Evolutionary conservation across 192 early-diverging fungal genomes (phyloP).

Genomic region (Ramicandelaber brevisporus): DNA sequence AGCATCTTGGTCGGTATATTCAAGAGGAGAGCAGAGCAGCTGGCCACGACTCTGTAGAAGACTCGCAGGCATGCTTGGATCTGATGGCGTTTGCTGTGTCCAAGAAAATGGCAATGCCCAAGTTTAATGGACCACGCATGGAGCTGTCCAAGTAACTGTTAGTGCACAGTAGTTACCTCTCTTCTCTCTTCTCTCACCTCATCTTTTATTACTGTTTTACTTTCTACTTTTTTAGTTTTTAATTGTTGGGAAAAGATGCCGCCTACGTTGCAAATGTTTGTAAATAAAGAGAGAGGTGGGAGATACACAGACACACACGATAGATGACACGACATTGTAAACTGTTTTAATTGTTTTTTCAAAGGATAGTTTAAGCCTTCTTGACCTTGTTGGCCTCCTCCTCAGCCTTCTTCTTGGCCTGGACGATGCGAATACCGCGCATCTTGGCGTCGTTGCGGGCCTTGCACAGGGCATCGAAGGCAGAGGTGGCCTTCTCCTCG

Average conservation of each 20-base stretch:
- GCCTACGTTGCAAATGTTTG: not conserved
- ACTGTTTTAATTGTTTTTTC: not conserved
- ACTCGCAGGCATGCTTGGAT: too few species aligned
- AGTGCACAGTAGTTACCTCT: too few species aligned
- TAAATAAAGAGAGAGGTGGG: not conserved
- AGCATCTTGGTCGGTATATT: not conserved
- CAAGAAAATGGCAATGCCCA: not conserved
- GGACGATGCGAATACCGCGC: conserved; percentile 9
- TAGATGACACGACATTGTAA: not conserved
- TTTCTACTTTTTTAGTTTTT: too few species aligned
- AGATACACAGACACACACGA: not conserved
- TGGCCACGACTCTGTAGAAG: too few species aligned
- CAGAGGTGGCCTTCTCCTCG: conserved; percentile 22
- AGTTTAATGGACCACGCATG: not conserved
- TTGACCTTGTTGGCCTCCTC: conserved; percentile 18
- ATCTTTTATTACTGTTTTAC: too few species aligned
- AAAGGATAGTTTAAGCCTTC: conserved; percentile 5
- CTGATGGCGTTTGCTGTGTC: not conserved
- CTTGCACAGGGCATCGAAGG: conserved; percentile 19
- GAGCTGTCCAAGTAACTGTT: too few species aligned
- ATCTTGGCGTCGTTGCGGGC: conserved; percentile 8
- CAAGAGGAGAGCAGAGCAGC: not conserved
- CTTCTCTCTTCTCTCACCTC: too few species aligned
- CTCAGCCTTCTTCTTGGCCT: conserved; percentile 10
- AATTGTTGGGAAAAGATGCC: too few species aligned